Evolutionary conservation across 1,139 yeast genomes (phyloP).

Genomic region (Yamadazyma oceani): DNA sequence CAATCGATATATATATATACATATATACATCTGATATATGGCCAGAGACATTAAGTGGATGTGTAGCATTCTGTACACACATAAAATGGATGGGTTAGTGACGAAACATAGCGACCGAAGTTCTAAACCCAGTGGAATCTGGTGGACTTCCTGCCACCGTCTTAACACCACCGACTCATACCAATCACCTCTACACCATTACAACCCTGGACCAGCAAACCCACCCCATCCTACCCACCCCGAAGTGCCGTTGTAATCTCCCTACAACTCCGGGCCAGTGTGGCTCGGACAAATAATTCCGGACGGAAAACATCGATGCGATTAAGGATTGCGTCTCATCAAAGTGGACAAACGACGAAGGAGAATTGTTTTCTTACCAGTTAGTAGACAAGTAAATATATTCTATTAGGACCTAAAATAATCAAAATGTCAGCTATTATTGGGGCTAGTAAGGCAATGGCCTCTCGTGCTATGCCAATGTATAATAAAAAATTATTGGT

Average conservation of each 20-base stretch:
- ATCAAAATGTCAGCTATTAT: slow-evolving; percentile 5
- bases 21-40: too few relatives aligned
- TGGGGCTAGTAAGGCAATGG: slow-evolving; percentile 13
- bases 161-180: too few relatives aligned
- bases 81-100: too few relatives aligned
- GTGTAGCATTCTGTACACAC: too few relatives aligned
- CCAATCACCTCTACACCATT: too few relatives aligned
- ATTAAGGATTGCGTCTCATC: slow-evolving; percentile 8
- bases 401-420: not conserved
- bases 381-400: slow-evolving; percentile 2
- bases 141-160: too few relatives aligned
- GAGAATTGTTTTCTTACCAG: not conserved
- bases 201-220: too few relatives aligned
- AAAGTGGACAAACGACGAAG: not conserved
- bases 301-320: slow-evolving; percentile 18
- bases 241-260: too few relatives aligned
- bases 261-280: not conserved
- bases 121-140: too few relatives aligned
- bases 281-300: slow-evolving; percentile 11
- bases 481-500: slow-evolving; percentile 12
- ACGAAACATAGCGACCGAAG: too few relatives aligned
- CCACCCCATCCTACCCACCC: not conserved
- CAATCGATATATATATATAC: too few relatives aligned
- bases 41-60: too few relatives aligned
- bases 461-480: slow-evolving; percentile 11